Evolutionary conservation across 2,329 filamentous ascomycete genomes (phyloP), one percentile per base, ranked within the genome.

Genomic region (Botrytis fragariae): DNA sequence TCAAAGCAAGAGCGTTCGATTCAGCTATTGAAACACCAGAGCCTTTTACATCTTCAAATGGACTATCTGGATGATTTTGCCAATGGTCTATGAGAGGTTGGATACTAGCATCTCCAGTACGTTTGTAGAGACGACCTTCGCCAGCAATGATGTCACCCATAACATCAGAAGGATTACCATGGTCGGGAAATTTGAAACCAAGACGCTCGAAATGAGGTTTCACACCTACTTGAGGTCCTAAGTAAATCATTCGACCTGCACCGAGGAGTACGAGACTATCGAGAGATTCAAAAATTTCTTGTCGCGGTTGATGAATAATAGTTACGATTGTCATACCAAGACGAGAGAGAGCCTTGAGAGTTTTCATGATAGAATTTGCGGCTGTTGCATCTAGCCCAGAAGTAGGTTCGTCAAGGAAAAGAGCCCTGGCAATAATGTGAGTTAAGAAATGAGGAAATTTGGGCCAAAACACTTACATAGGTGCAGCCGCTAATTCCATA

Each of bases 181-280:
- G 82, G 25, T 75, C 74, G 0, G 85, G 85, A 73, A 90, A 88
- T 0, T 79, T 77, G 78, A 86, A 90, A 3, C 88, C 88, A 20
- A 87, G 79, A 48, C 81, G 77, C 76, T 87, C 84, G 73, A 90
- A 89, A 78, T 87, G 89, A 3, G 76, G 73, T 69, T 84, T 83
- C 1, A 85, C 84, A 1, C 83, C 81, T 16, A 74, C 75, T 54
- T 85, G 84, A 1, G 83, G 79, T 0, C 87, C 88, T 59, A 85
- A 84, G 76, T 89, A 90, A 67, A 89, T 86, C 73, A 85, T 84
- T 74, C 86, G 84, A 1, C 89, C 88, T 74, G 85, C 85, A 18
- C 84, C 89, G 3, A 92, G 84, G 81, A 92, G 91, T 0, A 92
- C 83, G 6, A 92, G 83, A 7, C 87, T 86, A 75, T 92, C 90